Evolutionary conservation across 169 alveolate species (phyloP).

Genomic region (Cryptosporidium muris): DNA sequence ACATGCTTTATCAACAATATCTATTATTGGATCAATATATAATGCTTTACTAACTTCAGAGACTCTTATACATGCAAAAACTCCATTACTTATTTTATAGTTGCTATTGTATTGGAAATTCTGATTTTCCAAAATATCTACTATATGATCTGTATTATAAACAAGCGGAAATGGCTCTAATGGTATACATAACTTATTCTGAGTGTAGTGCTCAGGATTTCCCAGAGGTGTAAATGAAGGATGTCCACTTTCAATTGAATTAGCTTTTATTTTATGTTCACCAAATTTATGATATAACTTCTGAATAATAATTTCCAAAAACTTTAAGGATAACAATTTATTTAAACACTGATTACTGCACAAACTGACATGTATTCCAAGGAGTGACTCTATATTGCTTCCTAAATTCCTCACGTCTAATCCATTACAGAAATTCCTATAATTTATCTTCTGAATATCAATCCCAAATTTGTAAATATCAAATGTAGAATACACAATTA

Average conservation of each 20-base stretch:
- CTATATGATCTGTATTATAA: neutral
- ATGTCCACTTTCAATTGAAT: neutral
- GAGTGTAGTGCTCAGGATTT: slow-evolving; percentile 3
- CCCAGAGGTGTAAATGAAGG: neutral
- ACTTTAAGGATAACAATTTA: neutral
- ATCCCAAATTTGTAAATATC: neutral
- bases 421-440: neutral
- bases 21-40: slow-evolving; percentile 21
- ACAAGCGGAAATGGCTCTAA: slow-evolving; percentile 3
- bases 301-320: neutral
- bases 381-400: neutral
- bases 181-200: neutral
- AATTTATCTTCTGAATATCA: neutral
- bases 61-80: slow-evolving; percentile 1
- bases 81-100: slow-evolving; percentile 2
- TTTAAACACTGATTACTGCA: slow-evolving; percentile 10
- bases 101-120: neutral
- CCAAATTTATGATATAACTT: neutral
- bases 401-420: neutral
- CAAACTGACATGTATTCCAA: slow-evolving; percentile 38
- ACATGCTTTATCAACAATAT: slow-evolving; percentile 2
- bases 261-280: neutral
- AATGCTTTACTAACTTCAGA: neutral
- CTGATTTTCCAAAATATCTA: slow-evolving; percentile 7
- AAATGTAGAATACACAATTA: slow-evolving; percentile 20